Evolutionary conservation across 1,284 basidiomycete genomes (phyloP), one percentile per base, ranked within the genome.

Genomic region (Hypsizygus ulmarius): DNA sequence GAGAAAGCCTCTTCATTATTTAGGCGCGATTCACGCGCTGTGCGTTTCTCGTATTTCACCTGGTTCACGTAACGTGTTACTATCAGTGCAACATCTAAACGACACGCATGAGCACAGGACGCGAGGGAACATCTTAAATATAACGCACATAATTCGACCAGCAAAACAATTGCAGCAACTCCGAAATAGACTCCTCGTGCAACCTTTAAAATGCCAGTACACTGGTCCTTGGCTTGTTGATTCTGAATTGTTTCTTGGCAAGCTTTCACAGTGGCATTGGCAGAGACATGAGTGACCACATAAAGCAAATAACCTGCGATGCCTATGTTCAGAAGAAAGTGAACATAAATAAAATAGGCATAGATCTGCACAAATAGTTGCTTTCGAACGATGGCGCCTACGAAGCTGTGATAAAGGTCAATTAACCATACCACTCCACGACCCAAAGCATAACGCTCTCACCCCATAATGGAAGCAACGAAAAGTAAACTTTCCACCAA

Each of bases 11-110:
- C 61, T 52, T 68, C 64, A 16, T 60, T 66, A n/a, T 63, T 59
- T 52, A 66, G 52, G 39, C 68, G 66, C 11, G 70, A 69, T 14
- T 61, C 61, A 21, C 71, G 68, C 12, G 61, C 63, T 14, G 57
- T 60, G 10, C 68, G 63, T 62, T 84, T 82, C 58, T 83, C 74
- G 19, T 59, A 62, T 43, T 74, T 69, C 14, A 86, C 63, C 54
- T 77, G 78, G 54, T 77, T 75, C 35, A 78, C 64, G 58, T 85
- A 86, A 11, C 82, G 77, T 12, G 80, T 76, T 7, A 77, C 75
- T 38, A 84, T 72, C 45, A 86, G 59, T 7, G 71, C 70, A 33
- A 76, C 77, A 54, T 84, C 83, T 86, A 50, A 40, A 30, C 52
- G 41, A 21, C 35, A 46, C n/a, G 50, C 27, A 29, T 19, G 43